These are phyloP conservation scores for Sporothrix curviconia DNA, from an alignment of 2,329 filamentous ascomycete genomes.

Conservation along the genomic window DNA sequence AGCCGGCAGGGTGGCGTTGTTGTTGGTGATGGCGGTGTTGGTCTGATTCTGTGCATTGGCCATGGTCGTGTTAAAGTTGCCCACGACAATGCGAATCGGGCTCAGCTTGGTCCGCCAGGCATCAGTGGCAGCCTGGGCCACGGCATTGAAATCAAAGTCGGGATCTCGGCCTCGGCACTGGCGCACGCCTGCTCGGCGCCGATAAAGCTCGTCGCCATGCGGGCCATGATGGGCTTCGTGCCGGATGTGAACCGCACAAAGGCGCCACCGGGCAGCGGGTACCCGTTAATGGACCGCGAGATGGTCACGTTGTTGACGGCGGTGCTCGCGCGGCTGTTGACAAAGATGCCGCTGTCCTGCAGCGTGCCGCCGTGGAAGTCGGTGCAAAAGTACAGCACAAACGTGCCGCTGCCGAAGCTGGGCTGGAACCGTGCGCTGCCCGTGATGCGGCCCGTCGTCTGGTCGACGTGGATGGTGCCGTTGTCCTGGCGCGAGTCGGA, in stretches of 20 bases:
- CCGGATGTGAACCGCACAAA: conserved; percentile 54
- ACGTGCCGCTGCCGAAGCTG: conserved; percentile 59
- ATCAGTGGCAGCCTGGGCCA: conserved; percentile 44
- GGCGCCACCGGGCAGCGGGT: conserved; percentile 53
- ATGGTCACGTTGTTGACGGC: conserved; percentile 42
- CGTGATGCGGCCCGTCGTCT: conserved; percentile 51
- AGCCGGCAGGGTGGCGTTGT: too few relatives aligned
- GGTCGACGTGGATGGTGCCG: conserved; percentile 49
- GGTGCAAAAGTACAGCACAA: conserved; percentile 57
- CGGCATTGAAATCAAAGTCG: conserved; percentile 56
- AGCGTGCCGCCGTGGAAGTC: conserved; percentile 57
- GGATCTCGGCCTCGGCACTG: conserved; percentile 64
- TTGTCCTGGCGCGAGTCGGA: conserved; percentile 54
- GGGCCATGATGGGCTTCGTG: conserved; percentile 49
- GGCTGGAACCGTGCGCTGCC: conserved; percentile 57
- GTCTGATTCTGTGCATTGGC: neutral
- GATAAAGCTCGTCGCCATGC: conserved; percentile 66
- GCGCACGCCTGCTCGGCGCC: conserved; percentile 58
- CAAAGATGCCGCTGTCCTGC: conserved; percentile 55
- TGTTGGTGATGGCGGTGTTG: neutral
- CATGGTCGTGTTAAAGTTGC: conserved; percentile 23
- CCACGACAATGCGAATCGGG: conserved; percentile 42
- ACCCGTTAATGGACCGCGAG: conserved; percentile 44
- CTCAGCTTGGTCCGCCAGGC: conserved; percentile 58
- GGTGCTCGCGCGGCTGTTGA: conserved; percentile 47